Evolutionary conservation across 2,329 filamentous ascomycete species (phyloP).

Genomic region (Capronia americana): DNA sequence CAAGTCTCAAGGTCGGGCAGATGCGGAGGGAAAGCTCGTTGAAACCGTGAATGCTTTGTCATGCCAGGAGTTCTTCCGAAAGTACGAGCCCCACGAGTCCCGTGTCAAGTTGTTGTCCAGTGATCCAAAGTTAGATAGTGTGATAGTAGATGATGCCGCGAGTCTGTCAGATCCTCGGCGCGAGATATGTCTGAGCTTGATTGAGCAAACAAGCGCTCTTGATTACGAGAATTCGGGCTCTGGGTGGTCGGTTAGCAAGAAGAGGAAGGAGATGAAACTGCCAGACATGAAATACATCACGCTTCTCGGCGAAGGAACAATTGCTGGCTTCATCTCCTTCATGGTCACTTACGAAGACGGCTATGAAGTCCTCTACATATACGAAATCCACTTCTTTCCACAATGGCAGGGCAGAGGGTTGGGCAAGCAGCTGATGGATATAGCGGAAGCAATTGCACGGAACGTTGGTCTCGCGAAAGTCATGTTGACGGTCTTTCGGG

Average conservation of each 20-base stretch:
- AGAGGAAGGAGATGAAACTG: constrained; percentile 64
- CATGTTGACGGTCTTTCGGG: constrained; percentile 67
- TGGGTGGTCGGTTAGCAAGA: constrained; percentile 62
- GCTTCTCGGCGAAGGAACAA: constrained; percentile 39
- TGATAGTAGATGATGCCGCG: background rate
- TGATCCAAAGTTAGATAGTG: constrained; percentile 27
- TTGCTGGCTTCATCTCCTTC: constrained; percentile 59
- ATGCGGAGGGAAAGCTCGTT: constrained; percentile 42
- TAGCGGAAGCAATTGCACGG: constrained; percentile 56
- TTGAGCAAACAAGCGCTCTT: constrained; percentile 60
- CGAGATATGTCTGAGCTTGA: constrained; percentile 59
- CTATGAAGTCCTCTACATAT: constrained; percentile 66
- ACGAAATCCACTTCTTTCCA: constrained; percentile 64
- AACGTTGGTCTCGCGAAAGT: constrained; percentile 58
- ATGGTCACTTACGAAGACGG: constrained; percentile 64
- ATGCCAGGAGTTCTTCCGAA: constrained; percentile 47
- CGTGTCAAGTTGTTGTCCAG: constrained; percentile 15
- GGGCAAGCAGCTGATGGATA: constrained; percentile 57
- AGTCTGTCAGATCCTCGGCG: background rate
- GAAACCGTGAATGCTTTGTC: constrained; percentile 52
- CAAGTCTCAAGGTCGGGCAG: constrained; percentile 12
- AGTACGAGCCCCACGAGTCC: constrained; percentile 42
- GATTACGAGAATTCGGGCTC: constrained; percentile 59
- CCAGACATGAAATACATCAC: constrained; percentile 66
- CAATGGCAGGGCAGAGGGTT: constrained; percentile 56